These are phyloP conservation scores for Macrophomina phaseolina DNA, from an alignment of 2,329 filamentous ascomycete genomes.

Conservation along the genomic window DNA sequence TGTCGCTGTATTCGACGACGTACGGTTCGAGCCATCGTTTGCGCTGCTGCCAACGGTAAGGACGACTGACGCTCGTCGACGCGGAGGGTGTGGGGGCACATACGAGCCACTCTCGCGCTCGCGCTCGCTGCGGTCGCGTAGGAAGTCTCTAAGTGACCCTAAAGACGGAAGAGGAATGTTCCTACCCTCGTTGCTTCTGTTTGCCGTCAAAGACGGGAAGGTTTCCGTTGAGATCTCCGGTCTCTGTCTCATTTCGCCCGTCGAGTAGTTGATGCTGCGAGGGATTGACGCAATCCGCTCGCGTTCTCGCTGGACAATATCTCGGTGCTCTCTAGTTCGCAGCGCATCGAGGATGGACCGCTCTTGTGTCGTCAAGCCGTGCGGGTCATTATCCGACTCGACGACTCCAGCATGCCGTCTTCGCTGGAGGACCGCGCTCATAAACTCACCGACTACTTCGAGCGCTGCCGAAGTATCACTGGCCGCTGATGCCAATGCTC, in stretches of 20 bases:
- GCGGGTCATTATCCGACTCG: slow-evolving; percentile 51
- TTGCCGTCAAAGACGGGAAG: slow-evolving; percentile 22
- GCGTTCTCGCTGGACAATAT: slow-evolving; percentile 42
- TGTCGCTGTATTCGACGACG: slow-evolving; percentile 30
- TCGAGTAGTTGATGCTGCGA: slow-evolving; percentile 50
- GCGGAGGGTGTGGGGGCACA: slow-evolving; percentile 34
- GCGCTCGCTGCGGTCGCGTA: slow-evolving; percentile 26
- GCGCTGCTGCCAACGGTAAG: slow-evolving; percentile 34
- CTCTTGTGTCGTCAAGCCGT: slow-evolving; percentile 53
- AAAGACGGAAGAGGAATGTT: slow-evolving; percentile 25
- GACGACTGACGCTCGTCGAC: slow-evolving; percentile 49
- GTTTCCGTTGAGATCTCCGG: slow-evolving; percentile 1
- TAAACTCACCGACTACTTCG: slow-evolving; percentile 21
- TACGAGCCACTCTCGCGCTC: slow-evolving; percentile 22
- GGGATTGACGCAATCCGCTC: slow-evolving; percentile 42
- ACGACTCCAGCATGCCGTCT: slow-evolving; percentile 43
- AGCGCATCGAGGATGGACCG: slow-evolving; percentile 54
- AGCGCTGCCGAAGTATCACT: slow-evolving; percentile 23
- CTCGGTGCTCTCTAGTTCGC: slow-evolving; percentile 49
- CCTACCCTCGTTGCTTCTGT: slow-evolving; percentile 11
- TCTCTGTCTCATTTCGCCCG: background rate
- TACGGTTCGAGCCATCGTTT: slow-evolving; percentile 37
- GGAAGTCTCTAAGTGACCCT: slow-evolving; percentile 30
- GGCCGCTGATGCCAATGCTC: slow-evolving; percentile 42
- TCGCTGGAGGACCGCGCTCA: slow-evolving; percentile 29